These are phyloP conservation scores for Aeminium ludgeri DNA, from an alignment of 495 filamentous ascomycete species.

Conservation along the genomic window DNA sequence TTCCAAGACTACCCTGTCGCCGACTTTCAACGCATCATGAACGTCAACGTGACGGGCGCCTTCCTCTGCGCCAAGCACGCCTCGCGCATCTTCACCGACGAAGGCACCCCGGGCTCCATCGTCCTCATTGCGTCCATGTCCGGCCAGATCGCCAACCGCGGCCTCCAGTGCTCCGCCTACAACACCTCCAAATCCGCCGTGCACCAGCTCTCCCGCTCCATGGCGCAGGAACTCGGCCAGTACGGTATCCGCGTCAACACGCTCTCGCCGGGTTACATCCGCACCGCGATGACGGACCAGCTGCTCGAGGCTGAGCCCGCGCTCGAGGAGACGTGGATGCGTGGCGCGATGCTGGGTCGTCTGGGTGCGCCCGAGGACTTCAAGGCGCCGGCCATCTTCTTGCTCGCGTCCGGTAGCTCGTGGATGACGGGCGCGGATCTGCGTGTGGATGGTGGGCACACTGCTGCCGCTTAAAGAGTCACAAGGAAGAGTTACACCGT, in stretches of 20 bases:
- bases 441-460: conserved; percentile 22
- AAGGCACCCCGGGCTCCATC: conserved; percentile 43
- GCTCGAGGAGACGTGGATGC: conserved; percentile 59
- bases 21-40: conserved; percentile 48
- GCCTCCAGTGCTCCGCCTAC: conserved; percentile 62
- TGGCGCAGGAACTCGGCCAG: conserved; percentile 75
- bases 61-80: conserved; percentile 67
- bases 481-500: too few species aligned
- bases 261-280: conserved; percentile 86
- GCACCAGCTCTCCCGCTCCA: conserved; percentile 64
- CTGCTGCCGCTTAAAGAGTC: neutral
- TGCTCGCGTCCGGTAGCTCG: conserved; percentile 69
- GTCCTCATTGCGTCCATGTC: conserved; percentile 67
- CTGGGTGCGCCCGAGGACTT: conserved; percentile 71
- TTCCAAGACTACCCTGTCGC: conserved; percentile 52
- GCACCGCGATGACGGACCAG: conserved; percentile 76
- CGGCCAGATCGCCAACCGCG: conserved; percentile 58
- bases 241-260: conserved; percentile 90
- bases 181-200: conserved; percentile 84
- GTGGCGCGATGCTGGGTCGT: conserved; percentile 74
- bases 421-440: conserved; percentile 45
- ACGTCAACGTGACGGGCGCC: conserved; percentile 52
- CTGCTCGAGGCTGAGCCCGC: conserved; percentile 64
- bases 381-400: conserved; percentile 39
- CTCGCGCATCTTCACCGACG: conserved; percentile 56